These are phyloP conservation scores for Glonium stellatum DNA, from an alignment of 495 filamentous ascomycete species.

Conservation along the genomic window DNA sequence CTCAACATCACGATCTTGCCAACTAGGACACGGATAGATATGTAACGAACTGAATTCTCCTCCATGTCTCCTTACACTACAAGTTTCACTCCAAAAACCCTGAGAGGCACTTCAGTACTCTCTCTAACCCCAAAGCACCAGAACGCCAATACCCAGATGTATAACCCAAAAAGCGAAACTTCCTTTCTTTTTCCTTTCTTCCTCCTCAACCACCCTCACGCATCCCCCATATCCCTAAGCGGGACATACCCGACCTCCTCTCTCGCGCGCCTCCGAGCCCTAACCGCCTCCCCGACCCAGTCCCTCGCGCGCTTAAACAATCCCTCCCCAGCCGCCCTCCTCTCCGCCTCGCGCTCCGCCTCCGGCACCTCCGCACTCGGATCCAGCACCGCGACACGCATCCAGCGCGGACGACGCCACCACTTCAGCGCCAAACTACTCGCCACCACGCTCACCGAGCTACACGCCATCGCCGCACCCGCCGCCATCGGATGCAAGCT, in stretches of 20 bases:
- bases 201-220: not conserved
- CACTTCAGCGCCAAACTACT: slow-evolving; percentile 78
- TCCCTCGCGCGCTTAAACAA: slow-evolving; percentile 11
- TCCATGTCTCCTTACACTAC: no score
- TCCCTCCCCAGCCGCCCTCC: not conserved
- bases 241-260: slow-evolving; percentile 55
- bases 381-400: slow-evolving; percentile 64
- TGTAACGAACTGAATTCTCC: no score
- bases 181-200: no score
- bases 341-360: slow-evolving; percentile 19
- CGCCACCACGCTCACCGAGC: slow-evolving; percentile 81
- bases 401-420: slow-evolving; percentile 84
- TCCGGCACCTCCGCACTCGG: slow-evolving; percentile 34
- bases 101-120: no score
- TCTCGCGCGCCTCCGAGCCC: slow-evolving; percentile 26
- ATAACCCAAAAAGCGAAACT: no score
- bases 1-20: no score
- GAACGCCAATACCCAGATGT: no score
- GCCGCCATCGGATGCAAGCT: slow-evolving; percentile 92
- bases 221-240: slow-evolving; percentile 43
- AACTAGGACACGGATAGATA: no score
- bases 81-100: no score
- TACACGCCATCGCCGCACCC: slow-evolving; percentile 87
- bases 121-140: no score
- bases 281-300: slow-evolving; percentile 15